These are phyloP conservation scores for Peterozyma xylosa DNA, from an alignment of 805 yeast species.

Conservation along the genomic window DNA sequence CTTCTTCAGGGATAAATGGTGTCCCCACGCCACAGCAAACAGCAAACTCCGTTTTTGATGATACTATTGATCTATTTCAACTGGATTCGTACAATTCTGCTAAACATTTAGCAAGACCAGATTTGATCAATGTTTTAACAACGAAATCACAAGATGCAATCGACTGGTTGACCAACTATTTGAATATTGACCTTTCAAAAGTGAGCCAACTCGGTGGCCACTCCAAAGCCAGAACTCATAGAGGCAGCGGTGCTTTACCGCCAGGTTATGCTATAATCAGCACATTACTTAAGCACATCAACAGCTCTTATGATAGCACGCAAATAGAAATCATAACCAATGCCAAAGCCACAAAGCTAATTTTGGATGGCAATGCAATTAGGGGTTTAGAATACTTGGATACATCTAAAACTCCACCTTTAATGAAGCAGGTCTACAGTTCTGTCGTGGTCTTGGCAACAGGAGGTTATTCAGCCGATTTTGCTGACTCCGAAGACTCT, in stretches of 20 bases:
- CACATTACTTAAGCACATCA: slow-evolving; percentile 30
- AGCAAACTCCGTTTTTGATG: slow-evolving; percentile 12
- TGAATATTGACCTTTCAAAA: slow-evolving; percentile 22
- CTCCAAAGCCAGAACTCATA: slow-evolving; percentile 29
- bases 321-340: slow-evolving; percentile 30
- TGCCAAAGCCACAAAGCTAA: slow-evolving; percentile 26
- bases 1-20: slow-evolving; percentile 54
- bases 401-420: slow-evolving; percentile 14
- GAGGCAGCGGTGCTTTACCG: slow-evolving; percentile 36
- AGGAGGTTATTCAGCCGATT: slow-evolving; percentile 48
- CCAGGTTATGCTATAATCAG: slow-evolving; percentile 56
- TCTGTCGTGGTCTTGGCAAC: slow-evolving; percentile 42
- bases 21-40: slow-evolving; percentile 24
- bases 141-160: slow-evolving; percentile 23
- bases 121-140: slow-evolving; percentile 21
- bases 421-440: slow-evolving; percentile 15
- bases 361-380: slow-evolving; percentile 24
- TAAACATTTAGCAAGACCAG: slow-evolving; percentile 18
- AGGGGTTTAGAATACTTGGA: slow-evolving; percentile 34
- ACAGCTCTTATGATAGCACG: slow-evolving; percentile 20
- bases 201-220: slow-evolving; percentile 34
- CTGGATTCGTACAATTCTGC: slow-evolving; percentile 28
- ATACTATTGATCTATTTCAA: slow-evolving; percentile 20
- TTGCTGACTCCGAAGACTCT: slow-evolving; percentile 25
- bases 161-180: slow-evolving; percentile 23